Conservation (phyloP, 75 land plant genomes). For the Larix kaempferi region DNA sequence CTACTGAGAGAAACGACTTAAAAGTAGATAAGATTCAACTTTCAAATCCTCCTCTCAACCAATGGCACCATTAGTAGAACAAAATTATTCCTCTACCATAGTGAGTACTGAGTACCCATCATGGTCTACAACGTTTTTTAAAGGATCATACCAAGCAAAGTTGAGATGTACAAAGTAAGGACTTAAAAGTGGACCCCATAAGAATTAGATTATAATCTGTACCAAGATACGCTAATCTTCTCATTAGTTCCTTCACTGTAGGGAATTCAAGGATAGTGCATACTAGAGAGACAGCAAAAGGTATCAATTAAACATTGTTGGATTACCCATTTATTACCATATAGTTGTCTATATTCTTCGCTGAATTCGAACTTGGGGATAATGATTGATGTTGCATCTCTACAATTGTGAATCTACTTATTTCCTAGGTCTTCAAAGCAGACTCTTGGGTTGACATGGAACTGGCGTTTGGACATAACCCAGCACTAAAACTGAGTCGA, state of each 20-base stretch:
- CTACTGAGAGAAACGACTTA: not conserved
- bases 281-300: not conserved
- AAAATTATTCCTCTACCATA: not conserved
- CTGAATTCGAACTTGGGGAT: not conserved
- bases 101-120: not conserved
- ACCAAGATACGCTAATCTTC: not conserved
- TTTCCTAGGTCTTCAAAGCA: too few relatives aligned
- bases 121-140: not conserved
- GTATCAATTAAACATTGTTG: not conserved
- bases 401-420: not conserved
- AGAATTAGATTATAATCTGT: not conserved
- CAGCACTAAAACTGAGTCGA: too few relatives aligned
- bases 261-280: not conserved
- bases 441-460: too few relatives aligned
- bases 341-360: not conserved
- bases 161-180: not conserved
- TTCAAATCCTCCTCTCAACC: not conserved
- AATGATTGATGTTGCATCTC: not conserved
- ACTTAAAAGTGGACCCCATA: not conserved
- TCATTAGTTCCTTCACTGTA: not conserved
- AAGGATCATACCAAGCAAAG: not conserved
- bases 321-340: not conserved
- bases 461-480: too few relatives aligned
- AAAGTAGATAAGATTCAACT: not conserved
- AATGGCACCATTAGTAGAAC: not conserved